Base-by-base conservation (phyloP, 1,284 basidiomycete genomes). In the Apiotrichum laibachii region DNA sequence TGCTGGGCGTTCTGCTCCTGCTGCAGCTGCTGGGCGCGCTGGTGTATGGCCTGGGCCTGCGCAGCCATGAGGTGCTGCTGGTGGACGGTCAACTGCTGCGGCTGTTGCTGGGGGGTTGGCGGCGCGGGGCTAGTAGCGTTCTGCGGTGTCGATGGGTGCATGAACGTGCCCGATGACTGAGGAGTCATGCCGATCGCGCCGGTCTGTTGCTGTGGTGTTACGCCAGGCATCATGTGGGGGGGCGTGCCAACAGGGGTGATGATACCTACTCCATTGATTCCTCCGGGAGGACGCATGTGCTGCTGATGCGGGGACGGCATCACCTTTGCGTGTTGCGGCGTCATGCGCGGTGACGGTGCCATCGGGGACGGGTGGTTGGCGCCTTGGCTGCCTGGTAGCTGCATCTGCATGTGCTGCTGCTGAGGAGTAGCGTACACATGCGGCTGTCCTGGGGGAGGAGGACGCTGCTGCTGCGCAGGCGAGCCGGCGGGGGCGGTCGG, bases 221-320 rank as follows among this genome's bases (percentile, higher is more conserved):
- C 55, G n/a, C 67, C 57, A 39, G 69, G 65, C 64, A 73, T 67
- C 67, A 72, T 66, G 19, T 37, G 35, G 22, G 71, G 66, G 39
- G 69, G 71, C 10, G 63, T 64, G 11, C 61, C 64, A 35, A 53
- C 50, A 13, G 59, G 63, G 9, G 49, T 50, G 8, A 21, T 39
- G 35, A 50, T 39, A 50, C 49, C 49, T 50, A 50, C 49, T 50
- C 70, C 70, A 51, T 67, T 70, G 40, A 67, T 64, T 7, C 50
- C 51, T 18, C 56, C 45, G 12, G 70, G 70, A 1, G 70, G 72
- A 18, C 72, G 59, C 66, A 71, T 70, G 44, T 67, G 65, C 55
- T 72, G 69, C 53, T 66, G 65, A 53, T 73, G 66, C 9, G 71
- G 71, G 10, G 70, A 72, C 12, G 68, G 69, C 69, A 73, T 72